phyloP scores from a whole-genome alignment of 768 basidiomycete species.

The Melanogaster broomeanus region DNA sequence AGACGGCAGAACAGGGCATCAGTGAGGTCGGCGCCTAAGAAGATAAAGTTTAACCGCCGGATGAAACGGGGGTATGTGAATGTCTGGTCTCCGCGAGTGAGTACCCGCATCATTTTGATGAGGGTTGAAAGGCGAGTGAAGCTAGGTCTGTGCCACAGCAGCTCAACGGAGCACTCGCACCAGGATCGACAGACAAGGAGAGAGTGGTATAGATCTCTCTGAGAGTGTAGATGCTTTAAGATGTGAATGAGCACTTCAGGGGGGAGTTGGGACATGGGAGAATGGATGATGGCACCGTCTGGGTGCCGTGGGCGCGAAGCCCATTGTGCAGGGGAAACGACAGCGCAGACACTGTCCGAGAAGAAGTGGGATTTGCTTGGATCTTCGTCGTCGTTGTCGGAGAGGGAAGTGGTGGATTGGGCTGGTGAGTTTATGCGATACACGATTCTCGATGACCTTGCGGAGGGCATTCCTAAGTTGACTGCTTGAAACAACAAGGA shows the following conservation, averaged over 20 bases:
- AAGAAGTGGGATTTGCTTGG: conserved; percentile 49
- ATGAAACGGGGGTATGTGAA: conserved; percentile 90
- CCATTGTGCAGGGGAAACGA: conserved; percentile 72
- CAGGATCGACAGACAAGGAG: conserved; percentile 87
- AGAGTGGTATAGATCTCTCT: conserved; percentile 71
- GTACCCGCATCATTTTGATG: conserved; percentile 73
- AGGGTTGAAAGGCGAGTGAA: conserved; percentile 72
- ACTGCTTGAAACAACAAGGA: not conserved
- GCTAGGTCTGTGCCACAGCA: conserved; percentile 90
- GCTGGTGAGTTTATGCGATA: conserved; percentile 48
- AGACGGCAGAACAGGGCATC: conserved; percentile 76
- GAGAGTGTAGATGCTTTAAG: conserved; percentile 76
- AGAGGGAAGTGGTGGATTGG: conserved; percentile 79
- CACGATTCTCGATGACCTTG: conserved; percentile 35
- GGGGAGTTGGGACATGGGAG: conserved; percentile 71
- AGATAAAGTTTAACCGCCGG: conserved; percentile 86
- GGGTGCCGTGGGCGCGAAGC: conserved; percentile 32
- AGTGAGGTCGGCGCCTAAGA: conserved; percentile 64
- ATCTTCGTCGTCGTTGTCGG: conserved; percentile 72
- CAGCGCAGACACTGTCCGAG: conserved; percentile 37
- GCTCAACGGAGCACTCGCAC: conserved; percentile 95
- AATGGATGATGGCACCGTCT: conserved; percentile 39
- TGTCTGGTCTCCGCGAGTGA: conserved; percentile 64
- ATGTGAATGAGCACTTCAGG: conserved; percentile 94
- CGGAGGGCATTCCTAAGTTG: conserved; percentile 13